phyloP scores from a whole-genome alignment of 2,329 filamentous ascomycete species.

The Thielaviopsis ethacetica region DNA sequence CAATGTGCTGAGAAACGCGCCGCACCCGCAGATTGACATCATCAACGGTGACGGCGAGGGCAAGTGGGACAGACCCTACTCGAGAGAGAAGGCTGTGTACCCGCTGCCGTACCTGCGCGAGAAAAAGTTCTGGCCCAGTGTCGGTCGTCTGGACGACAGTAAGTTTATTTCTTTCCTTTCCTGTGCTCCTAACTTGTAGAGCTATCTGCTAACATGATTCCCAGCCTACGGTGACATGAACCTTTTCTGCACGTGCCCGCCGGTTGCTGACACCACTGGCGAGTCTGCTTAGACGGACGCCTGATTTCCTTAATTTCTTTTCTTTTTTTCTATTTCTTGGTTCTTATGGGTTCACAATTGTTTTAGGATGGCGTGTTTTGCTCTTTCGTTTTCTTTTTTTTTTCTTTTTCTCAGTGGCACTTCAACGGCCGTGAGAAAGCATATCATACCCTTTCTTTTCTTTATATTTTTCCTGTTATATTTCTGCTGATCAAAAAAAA shows the following conservation, averaged over 20 bases:
- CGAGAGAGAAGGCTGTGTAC: conserved; percentile 70
- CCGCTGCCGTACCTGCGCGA: conserved; percentile 66
- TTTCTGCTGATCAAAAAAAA: background rate
- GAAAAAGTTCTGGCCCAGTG: conserved; percentile 96
- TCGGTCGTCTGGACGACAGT: conserved; percentile 79
- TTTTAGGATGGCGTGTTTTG: conserved; percentile 5
- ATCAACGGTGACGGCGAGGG: conserved; percentile 36
- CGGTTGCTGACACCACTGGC: conserved; percentile 49
- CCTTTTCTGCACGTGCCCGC: conserved; percentile 86
- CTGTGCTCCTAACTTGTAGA: background rate
- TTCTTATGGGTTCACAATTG: background rate
- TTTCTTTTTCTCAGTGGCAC: conserved; percentile 3
- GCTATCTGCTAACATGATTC: conserved; percentile 5
- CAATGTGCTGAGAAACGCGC: conserved; percentile 80
- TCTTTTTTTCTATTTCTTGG: background rate
- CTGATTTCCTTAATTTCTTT: background rate
- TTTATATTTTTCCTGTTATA: conserved; percentile 9
- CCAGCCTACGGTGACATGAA: conserved; percentile 78
- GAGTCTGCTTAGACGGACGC: conserved; percentile 11
- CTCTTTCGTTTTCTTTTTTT: conserved; percentile 3
- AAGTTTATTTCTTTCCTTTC: too few species aligned
- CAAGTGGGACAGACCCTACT: conserved; percentile 72
- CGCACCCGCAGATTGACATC: conserved; percentile 72
- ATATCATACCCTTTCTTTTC: conserved; percentile 6
- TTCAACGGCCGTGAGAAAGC: conserved; percentile 3